Evolutionary conservation across 176 grass and related monocot genomes (phyloP), one percentile per base, ranked within the genome.

Genomic region (Saccharum spontaneum): DNA sequence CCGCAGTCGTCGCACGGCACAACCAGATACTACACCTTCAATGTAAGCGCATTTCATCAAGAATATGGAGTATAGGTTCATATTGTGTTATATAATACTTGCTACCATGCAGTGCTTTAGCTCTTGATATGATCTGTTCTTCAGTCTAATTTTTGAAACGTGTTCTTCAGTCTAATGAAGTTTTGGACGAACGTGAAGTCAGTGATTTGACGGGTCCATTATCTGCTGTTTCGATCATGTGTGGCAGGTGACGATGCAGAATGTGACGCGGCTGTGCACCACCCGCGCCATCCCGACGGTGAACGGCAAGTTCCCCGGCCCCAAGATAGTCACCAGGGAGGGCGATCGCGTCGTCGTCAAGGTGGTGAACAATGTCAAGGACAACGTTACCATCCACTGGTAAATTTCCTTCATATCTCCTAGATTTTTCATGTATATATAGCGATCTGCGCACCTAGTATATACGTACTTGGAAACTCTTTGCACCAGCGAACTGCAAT

Each of bases 311-410:
- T 89, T 91, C 76, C 89, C 92, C 23, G 92, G 92, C 2, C 92
- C 92, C 14, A 91, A 82, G 49, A 79, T 94, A 1, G 72, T 89
- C 41, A 63, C 87, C 23, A 74, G 89, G 81, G 92, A 94, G 11
- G 92, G 89, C 18, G 89, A 94, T 22, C 87, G 89, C n/a, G 71
- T 94, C 22, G 74, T 91, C 59, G 81, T 94, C 46, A 94, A 89
- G 84, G 84, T 94, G 71, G 48, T 84, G 39, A 94, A 94, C 92
- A 82, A 79, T 79, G 26, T 94, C 74, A 64, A 81, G 76, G 46
- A 94, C 71, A 94, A 94, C 78, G 73, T 94, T 8, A 91, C 84
- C 43, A 84, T 94, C 63, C 92, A 94, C 80, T 91, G 92, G 92
- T 94, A 80, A 77, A 73, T 31, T 59, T 30, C 1, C 2, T 18